Conservation (phyloP, 768 basidiomycete species). For the Boletus insuetus region DNA sequence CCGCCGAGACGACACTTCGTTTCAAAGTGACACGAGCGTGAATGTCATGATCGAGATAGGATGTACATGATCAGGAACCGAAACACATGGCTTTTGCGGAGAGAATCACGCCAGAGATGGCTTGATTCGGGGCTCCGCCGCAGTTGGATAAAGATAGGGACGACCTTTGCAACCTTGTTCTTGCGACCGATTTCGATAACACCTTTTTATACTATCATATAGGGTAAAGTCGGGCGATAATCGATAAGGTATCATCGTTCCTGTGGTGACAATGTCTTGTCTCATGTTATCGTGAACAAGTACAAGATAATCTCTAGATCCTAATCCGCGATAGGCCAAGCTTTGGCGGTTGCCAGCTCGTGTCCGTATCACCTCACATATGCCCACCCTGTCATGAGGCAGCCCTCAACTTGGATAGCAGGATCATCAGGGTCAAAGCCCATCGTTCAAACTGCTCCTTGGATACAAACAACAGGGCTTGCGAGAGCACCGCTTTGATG, state of each 20-base stretch:
- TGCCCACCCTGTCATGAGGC: conserved; percentile 1
- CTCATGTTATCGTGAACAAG: too few relatives aligned
- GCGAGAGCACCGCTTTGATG: conserved; percentile 90
- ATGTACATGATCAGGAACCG: neutral
- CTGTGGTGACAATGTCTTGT: too few relatives aligned
- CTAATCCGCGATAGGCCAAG: neutral
- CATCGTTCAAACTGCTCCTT: conserved; percentile 97
- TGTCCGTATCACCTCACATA: neutral
- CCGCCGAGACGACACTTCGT: too few relatives aligned
- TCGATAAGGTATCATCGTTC: too few relatives aligned
- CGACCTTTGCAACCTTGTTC: too few relatives aligned
- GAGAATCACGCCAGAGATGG: neutral
- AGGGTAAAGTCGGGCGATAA: too few relatives aligned
- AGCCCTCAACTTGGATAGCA: conserved; percentile 37
- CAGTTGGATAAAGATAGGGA: too few relatives aligned
- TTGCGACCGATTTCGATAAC: neutral
- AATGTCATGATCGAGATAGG: too few relatives aligned
- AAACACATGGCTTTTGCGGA: neutral
- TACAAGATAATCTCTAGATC: neutral
- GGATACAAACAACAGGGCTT: conserved; percentile 93
- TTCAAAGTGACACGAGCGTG: too few relatives aligned
- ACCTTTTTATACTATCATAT: neutral
- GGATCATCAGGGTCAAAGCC: conserved; percentile 68
- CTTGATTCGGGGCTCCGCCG: neutral
- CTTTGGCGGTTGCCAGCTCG: neutral